A percentile compares a stretch with the other conserved stretches of the same genome.
Evolutionary conservation across 179 eudicot genomes (phyloP).

Genomic region (Beta macrorhiza): DNA sequence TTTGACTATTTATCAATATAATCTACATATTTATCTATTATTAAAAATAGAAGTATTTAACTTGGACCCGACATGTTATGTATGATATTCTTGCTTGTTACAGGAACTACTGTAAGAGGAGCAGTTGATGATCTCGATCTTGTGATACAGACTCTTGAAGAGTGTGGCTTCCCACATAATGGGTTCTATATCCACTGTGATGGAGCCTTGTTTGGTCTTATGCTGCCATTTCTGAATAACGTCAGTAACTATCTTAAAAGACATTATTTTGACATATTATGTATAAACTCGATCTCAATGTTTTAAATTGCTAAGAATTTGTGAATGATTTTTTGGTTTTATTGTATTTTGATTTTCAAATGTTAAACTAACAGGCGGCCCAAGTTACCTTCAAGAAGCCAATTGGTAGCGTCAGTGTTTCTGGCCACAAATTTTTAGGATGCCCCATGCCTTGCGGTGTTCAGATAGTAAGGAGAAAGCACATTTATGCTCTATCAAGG

Average conservation of each 20-base stretch:
- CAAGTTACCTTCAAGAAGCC: conserved; percentile 80
- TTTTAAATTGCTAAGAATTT: no score
- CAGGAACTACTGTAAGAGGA: conserved; percentile 86
- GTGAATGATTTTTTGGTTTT: no score
- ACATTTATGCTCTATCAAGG: conserved; percentile 53
- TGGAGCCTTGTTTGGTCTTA: conserved; percentile 82
- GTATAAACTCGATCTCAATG: background rate
- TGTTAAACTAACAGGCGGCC: conserved; percentile 51
- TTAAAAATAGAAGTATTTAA: no score
- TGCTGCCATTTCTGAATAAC: conserved; percentile 76
- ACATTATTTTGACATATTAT: background rate
- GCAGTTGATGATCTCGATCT: conserved; percentile 89
- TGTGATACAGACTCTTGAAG: conserved; percentile 72
- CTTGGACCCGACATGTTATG: no score
- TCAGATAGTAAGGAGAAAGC: conserved; percentile 66
- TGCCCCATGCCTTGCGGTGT: conserved; percentile 93
- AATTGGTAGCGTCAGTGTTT: conserved; percentile 80
- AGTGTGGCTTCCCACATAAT: conserved; percentile 62
- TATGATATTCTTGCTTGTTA: background rate
- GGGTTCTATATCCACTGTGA: conserved; percentile 80
- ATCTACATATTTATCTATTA: no score
- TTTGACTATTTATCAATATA: no score
- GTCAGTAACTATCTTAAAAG: conserved; percentile 29
- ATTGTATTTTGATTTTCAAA: background rate
- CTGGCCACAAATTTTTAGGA: conserved; percentile 85